These are phyloP conservation scores for Aegle marmelos DNA, from an alignment of 345 rosid species.

Conservation along the genomic window DNA sequence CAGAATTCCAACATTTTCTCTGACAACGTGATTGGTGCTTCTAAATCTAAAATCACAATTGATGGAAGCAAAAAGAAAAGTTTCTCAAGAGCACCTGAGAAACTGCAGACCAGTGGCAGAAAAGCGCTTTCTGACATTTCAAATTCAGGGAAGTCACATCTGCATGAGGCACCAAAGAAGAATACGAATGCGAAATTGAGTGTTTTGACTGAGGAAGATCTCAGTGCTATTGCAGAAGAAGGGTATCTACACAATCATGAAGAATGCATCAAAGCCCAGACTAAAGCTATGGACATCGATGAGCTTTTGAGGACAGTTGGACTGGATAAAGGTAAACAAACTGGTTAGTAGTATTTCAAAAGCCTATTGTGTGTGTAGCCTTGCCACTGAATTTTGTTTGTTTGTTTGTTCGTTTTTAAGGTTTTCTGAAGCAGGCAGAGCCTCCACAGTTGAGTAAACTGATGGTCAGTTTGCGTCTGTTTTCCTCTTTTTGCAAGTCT, in stretches of 20 bases:
- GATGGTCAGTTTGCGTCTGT: conserved; percentile 20
- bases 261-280: conserved; percentile 47
- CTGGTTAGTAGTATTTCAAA: background rate
- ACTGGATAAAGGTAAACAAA: conserved; percentile 28
- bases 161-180: conserved; percentile 37
- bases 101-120: conserved; percentile 28
- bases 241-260: conserved; percentile 49
- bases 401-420: conserved; percentile 15
- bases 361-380: background rate
- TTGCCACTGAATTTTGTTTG: background rate
- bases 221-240: conserved; percentile 31
- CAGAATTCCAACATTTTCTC: conserved; percentile 23
- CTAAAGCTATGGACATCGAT: conserved; percentile 29
- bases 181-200: conserved; percentile 22
- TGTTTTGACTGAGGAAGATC: conserved; percentile 30
- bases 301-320: conserved; percentile 42
- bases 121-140: conserved; percentile 61
- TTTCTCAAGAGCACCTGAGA: conserved; percentile 28
- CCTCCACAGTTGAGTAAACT: conserved; percentile 11
- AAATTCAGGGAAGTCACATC: conserved; percentile 34
- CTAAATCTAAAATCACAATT: conserved; percentile 16
- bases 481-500: background rate
- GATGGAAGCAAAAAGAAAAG: conserved; percentile 35
- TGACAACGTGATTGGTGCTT: conserved; percentile 24
- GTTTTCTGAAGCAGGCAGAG: conserved; percentile 5